Conservation (phyloP, 129 eudicot genomes). For the Tanacetum coccineum region DNA sequence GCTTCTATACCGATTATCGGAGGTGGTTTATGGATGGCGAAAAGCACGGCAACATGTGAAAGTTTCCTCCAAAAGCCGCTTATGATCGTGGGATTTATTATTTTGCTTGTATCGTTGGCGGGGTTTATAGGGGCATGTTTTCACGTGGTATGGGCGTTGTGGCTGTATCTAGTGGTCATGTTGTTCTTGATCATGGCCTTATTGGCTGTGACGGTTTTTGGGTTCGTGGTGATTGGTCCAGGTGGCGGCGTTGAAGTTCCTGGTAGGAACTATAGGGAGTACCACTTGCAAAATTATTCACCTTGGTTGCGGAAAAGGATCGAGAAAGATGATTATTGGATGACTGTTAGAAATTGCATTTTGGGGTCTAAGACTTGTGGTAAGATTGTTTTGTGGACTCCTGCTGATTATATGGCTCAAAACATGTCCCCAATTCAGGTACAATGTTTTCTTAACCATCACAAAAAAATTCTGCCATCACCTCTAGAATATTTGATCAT, state of each 20-base stretch:
- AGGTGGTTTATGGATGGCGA: constrained; percentile 87
- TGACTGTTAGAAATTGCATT: constrained; percentile 60
- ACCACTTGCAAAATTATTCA: constrained; percentile 57
- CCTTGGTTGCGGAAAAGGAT: constrained; percentile 79
- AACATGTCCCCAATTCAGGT: constrained; percentile 94
- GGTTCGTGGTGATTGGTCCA: constrained; percentile 69
- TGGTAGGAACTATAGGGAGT: constrained; percentile 72
- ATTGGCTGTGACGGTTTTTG: constrained; percentile 64
- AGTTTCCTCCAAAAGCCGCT: constrained; percentile 89
- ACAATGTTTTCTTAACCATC: background rate
- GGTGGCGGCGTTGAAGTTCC: constrained; percentile 70
- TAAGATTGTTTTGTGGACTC: constrained; percentile 69
- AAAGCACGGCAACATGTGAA: constrained; percentile 72
- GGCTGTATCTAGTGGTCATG: constrained; percentile 74
- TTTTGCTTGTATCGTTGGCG: constrained; percentile 67
- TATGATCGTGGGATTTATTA: constrained; percentile 60
- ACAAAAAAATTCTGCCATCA: background rate
- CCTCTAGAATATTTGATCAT: no score
- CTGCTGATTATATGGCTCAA: constrained; percentile 55
- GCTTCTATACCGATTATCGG: constrained; percentile 80
- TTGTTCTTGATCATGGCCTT: constrained; percentile 56
- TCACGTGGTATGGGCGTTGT: constrained; percentile 76
- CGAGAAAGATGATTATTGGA: constrained; percentile 53
- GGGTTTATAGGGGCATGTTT: constrained; percentile 93
- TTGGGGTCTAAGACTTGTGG: constrained; percentile 79